Evolutionary conservation across 495 filamentous ascomycete species (phyloP), one percentile per base, ranked within the genome.

Genomic region (Podospora conica): DNA sequence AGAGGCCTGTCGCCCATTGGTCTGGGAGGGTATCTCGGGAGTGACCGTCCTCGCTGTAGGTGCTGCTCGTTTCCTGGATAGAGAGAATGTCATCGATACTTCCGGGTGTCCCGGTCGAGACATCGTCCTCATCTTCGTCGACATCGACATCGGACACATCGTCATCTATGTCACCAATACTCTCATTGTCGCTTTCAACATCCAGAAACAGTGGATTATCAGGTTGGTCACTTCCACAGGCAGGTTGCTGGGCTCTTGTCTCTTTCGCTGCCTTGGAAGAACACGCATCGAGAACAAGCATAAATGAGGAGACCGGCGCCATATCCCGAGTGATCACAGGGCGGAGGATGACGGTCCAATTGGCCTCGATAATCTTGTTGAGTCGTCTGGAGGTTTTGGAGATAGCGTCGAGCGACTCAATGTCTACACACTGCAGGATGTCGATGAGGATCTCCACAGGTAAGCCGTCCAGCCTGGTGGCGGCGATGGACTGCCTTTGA

Each of bases 221-320:
- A 6, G 53, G 9, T 18, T 62, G 20, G 24, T 54, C 62, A 11
- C 48, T 29, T 7, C 58, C 58, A 6, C 15, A 27, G 9, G 58
- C 27, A 3, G 61, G 22, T 21, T 33, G 21, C 4, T 18, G 20
- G 29, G 23, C 10, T 15, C 40, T 20, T 11, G 29, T 60, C 20
- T 61, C 87, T 86, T 65, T 86, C 78, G 31, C 67, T 58, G 60
- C 10, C 28, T 28, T 40, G 67, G 53, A 67, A 23, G 57, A 65
- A 33, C 55, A 66, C 59, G 58, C 58, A 28, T 84, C 85, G 24
- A 87, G 78, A 12, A 90, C 77, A 60, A 87, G 86, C 65, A 86
- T 79, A 63, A 88, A 82, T 66, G 85, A 84, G 48, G 84, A 68
- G 6, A 88, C 69, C 0, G 90, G 90, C 1, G 84, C 82, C 69